A percentile compares a stretch with the other conserved stretches of the same genome.
Evolutionary conservation across 2,329 filamentous ascomycete genomes (phyloP).

Genomic region (Pyrenophora teres): DNA sequence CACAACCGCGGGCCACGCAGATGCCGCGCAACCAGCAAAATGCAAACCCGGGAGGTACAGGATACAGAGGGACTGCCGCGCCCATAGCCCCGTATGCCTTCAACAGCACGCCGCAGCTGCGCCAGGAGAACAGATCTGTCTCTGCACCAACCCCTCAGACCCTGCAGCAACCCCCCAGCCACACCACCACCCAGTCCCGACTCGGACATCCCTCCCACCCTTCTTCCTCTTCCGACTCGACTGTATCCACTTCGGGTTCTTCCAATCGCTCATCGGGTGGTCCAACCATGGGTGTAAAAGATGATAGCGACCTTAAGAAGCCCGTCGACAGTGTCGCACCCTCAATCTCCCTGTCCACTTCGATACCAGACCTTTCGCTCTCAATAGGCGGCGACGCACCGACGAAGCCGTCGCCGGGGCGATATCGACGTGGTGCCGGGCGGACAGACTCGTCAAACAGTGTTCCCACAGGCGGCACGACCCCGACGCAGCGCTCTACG

Average conservation of each 20-base stretch:
- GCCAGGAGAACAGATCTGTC: slow-evolving; percentile 60
- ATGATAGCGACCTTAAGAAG: slow-evolving; percentile 53
- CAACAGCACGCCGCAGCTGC: slow-evolving; percentile 58
- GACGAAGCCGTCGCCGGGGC: slow-evolving; percentile 74
- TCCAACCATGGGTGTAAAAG: slow-evolving; percentile 51
- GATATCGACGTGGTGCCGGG: slow-evolving; percentile 74
- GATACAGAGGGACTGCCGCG: slow-evolving; percentile 51
- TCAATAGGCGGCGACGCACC: slow-evolving; percentile 61
- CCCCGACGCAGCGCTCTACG: slow-evolving; percentile 40
- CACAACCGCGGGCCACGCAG: slow-evolving; percentile 47
- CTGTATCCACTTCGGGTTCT: slow-evolving; percentile 55
- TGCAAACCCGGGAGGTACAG: slow-evolving; percentile 45
- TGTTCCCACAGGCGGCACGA: slow-evolving; percentile 33
- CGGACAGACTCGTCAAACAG: slow-evolving; percentile 56
- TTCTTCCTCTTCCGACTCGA: slow-evolving; percentile 51
- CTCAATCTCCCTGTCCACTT: slow-evolving; percentile 57
- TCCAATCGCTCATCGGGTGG: slow-evolving; percentile 53
- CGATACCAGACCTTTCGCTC: slow-evolving; percentile 61
- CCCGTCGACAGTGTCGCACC: slow-evolving; percentile 48
- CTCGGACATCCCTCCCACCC: slow-evolving; percentile 46
- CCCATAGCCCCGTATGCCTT: slow-evolving; percentile 58
- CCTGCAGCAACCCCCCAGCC: slow-evolving; percentile 34
- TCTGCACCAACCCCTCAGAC: slow-evolving; percentile 58
- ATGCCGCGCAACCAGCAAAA: slow-evolving; percentile 52
- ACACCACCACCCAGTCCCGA: slow-evolving; percentile 30